Conservation (phyloP, 2,329 filamentous ascomycete species). For the Metarhizium album region DNA sequence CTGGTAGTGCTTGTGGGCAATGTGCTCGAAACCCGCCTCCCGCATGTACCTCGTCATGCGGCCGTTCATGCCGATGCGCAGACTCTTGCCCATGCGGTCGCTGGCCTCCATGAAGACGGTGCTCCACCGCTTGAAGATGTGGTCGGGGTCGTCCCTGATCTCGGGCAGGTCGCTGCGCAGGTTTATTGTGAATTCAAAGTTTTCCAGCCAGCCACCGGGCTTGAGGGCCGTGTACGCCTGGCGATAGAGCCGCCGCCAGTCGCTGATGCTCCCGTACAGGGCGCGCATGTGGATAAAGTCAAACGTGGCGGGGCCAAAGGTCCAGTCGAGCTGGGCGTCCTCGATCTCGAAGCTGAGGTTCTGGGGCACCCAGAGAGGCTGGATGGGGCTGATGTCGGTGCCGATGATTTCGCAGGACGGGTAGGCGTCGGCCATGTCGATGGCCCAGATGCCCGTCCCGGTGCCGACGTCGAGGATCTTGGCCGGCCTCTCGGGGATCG, state of each 20-base stretch:
- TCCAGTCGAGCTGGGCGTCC: conserved; percentile 20
- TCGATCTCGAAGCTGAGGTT: conserved; percentile 19
- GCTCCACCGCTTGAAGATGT: conserved; percentile 18
- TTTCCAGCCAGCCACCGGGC: conserved; percentile 40
- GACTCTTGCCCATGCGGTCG: conserved; percentile 14
- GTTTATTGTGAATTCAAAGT: conserved; percentile 13
- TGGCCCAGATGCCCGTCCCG: conserved; percentile 48
- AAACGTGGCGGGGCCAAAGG: conserved; percentile 25
- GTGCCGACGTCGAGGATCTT: conserved; percentile 38
- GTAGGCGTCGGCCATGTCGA: conserved; percentile 36
- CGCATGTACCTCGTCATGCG: conserved; percentile 13
- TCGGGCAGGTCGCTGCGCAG: conserved; percentile 3
- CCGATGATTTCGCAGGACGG: conserved; percentile 34
- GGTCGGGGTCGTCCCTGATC: conserved; percentile 13
- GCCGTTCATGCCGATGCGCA: conserved; percentile 12
- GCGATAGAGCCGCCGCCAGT: conserved; percentile 42
- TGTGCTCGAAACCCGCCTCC: conserved; percentile 14
- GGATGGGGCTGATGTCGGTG: conserved; percentile 46
- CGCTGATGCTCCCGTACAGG: conserved; percentile 43
- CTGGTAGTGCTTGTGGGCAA: conserved; percentile 8
- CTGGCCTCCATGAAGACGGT: conserved; percentile 14
- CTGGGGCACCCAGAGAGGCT: conserved; percentile 36
- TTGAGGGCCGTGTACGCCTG: conserved; percentile 41
- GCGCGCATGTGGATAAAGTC: conserved; percentile 51
- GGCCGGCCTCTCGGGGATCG: neutral